Evolutionary conservation across 208 protist genomes (phyloP).

Genomic region (Tritrichomonas foetus): DNA sequence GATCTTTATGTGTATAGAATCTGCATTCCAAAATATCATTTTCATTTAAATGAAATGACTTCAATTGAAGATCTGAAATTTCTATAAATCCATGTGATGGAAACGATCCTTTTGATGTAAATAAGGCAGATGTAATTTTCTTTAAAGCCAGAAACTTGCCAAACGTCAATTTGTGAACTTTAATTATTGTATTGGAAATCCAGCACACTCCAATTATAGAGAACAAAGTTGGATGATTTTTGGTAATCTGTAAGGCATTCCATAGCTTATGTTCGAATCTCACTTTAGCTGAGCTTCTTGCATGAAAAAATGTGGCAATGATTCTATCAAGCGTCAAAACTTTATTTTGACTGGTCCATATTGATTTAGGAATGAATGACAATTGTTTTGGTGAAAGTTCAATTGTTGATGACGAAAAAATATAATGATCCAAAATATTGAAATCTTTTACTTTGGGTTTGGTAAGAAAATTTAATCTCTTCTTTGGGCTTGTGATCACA

Average conservation of each 20-base stretch:
- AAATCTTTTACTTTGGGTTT: too few relatives aligned
- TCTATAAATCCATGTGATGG: constrained; percentile 9
- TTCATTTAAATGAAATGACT: not conserved
- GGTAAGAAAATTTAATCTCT: too few relatives aligned
- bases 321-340: too few relatives aligned
- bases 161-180: not conserved
- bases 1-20: not conserved
- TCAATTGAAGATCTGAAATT: not conserved
- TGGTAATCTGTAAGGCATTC: not conserved
- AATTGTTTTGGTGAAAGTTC: too few relatives aligned
- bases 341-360: too few relatives aligned
- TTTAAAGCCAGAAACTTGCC: not conserved
- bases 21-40: not conserved
- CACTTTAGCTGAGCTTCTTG: not conserved
- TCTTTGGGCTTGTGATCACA: too few relatives aligned
- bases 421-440: too few relatives aligned
- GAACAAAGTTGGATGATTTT: not conserved
- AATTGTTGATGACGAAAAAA: too few relatives aligned
- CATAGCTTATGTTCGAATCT: constrained; percentile 21
- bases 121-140: not conserved
- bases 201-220: not conserved
- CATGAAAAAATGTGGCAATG: too few relatives aligned
- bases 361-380: too few relatives aligned
- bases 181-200: not conserved
- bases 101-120: not conserved